Base-by-base conservation (phyloP, 2,329 filamentous ascomycete species). In the Fusarium torulosum region DNA sequence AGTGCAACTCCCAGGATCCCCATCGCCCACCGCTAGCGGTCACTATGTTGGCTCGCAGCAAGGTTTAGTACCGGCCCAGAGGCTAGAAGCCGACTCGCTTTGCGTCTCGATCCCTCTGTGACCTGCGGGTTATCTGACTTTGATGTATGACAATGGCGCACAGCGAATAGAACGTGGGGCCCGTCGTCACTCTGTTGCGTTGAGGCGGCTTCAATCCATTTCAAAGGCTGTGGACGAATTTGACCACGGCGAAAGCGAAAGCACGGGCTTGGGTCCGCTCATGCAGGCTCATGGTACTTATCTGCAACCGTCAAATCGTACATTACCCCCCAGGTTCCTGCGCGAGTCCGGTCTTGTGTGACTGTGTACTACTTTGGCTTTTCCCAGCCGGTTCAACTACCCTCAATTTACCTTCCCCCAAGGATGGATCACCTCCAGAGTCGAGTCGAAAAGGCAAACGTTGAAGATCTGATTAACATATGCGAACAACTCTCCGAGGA, bases 401-500 rank as follows among this genome's bases (percentile, higher is more conserved):
- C 23, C 41, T 52, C 50, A 47, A 58, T 19, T 62, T 62, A 59
- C 51, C 42, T 37, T 41, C 20, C 37, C 40, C 49, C 45, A 59
- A 63, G 43, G 29, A 74, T 74, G 72, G 72, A 74, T 57, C 58
- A 59, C 40, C 60, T 74, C 58, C 61, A 63, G 41, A 63, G 42
- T 46, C 72, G 72, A 45, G 55, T 73, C 44, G 63, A 71, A 50
- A 70, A 66, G 45, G 69, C 72, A 59, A 67, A 52, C 49, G 56
- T 74, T 31, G 61, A 74, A 29, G 71, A 74, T 41, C 53, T 74
- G 27, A 73, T 74, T 35, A 62, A 69, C 27, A 66, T 69, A 41
- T 74, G 72, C 59, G 60, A 63, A n/a, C 72, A 72, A 37, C 64
- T 74, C 27, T 64, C 72, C n/a, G 59, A 66, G 14, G 72, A 74